Conservation (phyloP, 2,329 filamentous ascomycete species). For the Sporothrix euskadiensis region DNA sequence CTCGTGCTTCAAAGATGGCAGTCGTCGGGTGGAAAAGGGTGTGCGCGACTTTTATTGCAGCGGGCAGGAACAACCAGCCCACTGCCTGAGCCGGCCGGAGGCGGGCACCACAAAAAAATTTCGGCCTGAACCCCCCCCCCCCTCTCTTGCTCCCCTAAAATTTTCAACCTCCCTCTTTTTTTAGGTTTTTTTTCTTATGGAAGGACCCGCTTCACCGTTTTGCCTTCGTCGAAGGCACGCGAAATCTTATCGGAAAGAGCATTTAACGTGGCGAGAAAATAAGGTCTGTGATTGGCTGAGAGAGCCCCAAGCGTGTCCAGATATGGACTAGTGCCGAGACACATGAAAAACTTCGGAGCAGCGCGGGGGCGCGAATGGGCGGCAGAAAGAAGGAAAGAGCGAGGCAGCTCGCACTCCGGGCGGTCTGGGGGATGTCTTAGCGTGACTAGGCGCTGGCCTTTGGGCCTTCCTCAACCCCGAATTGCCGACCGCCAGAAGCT, state of each 20-base stretch:
- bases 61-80: background rate
- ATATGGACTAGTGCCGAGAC: constrained; percentile 14
- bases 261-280: constrained; percentile 28
- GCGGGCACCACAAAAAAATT: constrained; percentile 21
- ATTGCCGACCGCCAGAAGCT: constrained; percentile 9
- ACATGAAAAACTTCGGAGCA: constrained; percentile 31
- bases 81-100: background rate
- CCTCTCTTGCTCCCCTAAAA: background rate
- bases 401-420: background rate
- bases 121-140: constrained; percentile 7
- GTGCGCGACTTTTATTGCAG: constrained; percentile 23
- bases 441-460: background rate
- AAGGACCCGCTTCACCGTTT: background rate
- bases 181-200: background rate
- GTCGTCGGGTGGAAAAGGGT: constrained; percentile 13
- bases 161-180: constrained; percentile 25
- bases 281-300: constrained; percentile 25
- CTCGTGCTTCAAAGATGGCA: background rate
- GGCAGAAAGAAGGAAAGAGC: background rate
- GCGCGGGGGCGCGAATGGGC: background rate
- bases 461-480: constrained; percentile 19
- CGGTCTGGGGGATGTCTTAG: constrained; percentile 19
- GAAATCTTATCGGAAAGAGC: constrained; percentile 36
- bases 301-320: background rate
- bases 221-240: constrained; percentile 28